Conservation (phyloP, 176 grass and related monocot genomes). For the Calamus simplicifolius region DNA sequence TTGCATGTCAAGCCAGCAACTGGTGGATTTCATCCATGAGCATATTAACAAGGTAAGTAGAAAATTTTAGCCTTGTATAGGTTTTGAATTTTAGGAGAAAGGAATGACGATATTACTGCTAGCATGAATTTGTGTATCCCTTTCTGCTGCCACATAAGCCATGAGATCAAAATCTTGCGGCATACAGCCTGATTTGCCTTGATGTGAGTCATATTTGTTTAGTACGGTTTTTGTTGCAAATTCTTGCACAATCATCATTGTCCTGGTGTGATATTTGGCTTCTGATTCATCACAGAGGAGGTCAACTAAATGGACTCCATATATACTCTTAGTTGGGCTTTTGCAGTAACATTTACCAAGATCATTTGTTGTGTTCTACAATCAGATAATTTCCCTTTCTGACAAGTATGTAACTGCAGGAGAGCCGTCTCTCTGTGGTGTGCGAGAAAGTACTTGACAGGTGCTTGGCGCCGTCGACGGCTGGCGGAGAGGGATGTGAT, state of each 20-base stretch:
- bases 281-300: no score
- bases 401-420: constrained; percentile 32
- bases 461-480: constrained; percentile 75
- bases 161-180: no score
- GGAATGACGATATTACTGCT: not conserved
- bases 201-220: no score
- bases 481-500: constrained; percentile 64
- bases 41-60: constrained; percentile 57
- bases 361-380: not conserved
- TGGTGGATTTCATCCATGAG: constrained; percentile 90
- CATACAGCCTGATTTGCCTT: no score
- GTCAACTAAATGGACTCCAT: no score
- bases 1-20: constrained; percentile 90
- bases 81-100: no score
- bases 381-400: not conserved
- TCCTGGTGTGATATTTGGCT: no score
- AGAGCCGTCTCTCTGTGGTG: constrained; percentile 60
- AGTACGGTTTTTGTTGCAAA: no score
- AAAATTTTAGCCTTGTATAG: not conserved
- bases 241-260: no score
- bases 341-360: not conserved
- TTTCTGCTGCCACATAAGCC: no score
- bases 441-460: constrained; percentile 78
- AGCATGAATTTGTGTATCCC: not conserved
- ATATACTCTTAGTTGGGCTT: not conserved